Evolutionary conservation across 495 filamentous ascomycete genomes (phyloP).

Genomic region (Rusavskia elegans): DNA sequence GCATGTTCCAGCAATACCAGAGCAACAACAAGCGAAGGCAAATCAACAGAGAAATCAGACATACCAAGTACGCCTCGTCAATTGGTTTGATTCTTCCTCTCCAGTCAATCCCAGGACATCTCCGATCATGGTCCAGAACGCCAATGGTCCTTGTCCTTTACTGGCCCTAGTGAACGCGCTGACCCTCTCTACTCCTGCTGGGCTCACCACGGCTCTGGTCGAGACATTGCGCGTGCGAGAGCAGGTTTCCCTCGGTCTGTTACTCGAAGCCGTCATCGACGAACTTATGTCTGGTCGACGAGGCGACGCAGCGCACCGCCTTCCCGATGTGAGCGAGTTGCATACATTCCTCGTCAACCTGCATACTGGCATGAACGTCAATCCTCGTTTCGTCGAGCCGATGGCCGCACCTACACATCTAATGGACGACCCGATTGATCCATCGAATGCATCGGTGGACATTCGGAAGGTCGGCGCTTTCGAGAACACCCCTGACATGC

Average conservation of each 20-base stretch:
- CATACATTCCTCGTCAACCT: conserved; percentile 76
- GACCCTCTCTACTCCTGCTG: conserved; percentile 56
- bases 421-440: conserved; percentile 23
- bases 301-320: conserved; percentile 28
- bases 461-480: conserved; percentile 51
- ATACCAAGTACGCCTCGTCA: conserved; percentile 55
- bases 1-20: conserved; percentile 3
- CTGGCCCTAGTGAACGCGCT: conserved; percentile 90
- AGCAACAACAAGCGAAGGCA: conserved; percentile 23
- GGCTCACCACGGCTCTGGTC: conserved; percentile 49
- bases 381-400: conserved; percentile 61
- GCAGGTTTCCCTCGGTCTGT: conserved; percentile 68
- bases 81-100: conserved; percentile 37
- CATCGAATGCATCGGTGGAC: conserved; percentile 21
- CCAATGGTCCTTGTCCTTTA: conserved; percentile 85
- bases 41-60: conserved; percentile 39
- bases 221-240: conserved; percentile 64
- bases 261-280: conserved; percentile 75
- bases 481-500: conserved; percentile 67
- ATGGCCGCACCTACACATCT: conserved; percentile 23
- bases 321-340: conserved; percentile 78
- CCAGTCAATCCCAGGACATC: conserved; percentile 34
- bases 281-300: conserved; percentile 63
- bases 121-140: conserved; percentile 79
- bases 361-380: conserved; percentile 97